Conservation (phyloP, 192 early-diverging fungal species). For the Entomortierella chlamydospora region DNA sequence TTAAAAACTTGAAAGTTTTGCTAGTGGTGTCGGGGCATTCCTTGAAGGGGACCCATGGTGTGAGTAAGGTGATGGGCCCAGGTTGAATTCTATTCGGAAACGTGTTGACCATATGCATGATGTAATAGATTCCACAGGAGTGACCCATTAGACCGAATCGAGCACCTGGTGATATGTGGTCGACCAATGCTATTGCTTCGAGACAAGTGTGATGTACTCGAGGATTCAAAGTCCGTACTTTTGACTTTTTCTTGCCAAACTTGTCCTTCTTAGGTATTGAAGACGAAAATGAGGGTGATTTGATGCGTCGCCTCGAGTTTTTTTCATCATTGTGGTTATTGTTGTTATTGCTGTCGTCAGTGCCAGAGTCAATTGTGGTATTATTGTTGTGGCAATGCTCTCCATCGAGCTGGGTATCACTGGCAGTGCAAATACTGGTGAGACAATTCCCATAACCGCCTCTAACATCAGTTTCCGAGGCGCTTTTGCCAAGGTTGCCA, state of each 20-base stretch:
- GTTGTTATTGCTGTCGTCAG: not conserved
- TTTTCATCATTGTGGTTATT: not conserved
- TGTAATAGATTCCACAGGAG: conserved; percentile 48
- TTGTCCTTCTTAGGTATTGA: not conserved
- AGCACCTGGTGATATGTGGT: conserved; percentile 19
- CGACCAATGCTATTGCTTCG: conserved; percentile 29
- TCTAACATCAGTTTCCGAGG: no score
- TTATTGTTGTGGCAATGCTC: not conserved
- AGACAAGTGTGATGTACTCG: conserved; percentile 32
- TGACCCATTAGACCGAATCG: conserved; percentile 48
- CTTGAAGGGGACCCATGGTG: conserved; percentile 53
- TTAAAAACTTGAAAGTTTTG: conserved; percentile 48
- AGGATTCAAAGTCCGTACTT: conserved; percentile 8
- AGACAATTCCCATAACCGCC: not conserved
- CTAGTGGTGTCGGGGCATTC: conserved; percentile 48
- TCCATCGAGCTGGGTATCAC: not conserved
- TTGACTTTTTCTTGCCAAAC: not conserved
- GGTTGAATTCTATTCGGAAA: conserved; percentile 21
- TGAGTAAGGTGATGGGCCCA: conserved; percentile 34
- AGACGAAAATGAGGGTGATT: not conserved
- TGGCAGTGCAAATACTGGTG: not conserved
- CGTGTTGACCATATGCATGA: conserved; percentile 37
- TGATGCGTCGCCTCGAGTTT: not conserved
- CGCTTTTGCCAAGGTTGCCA: not conserved
- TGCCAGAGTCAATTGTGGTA: not conserved